Evolutionary conservation across 306 rosid species (phyloP), one percentile per base, ranked within the genome.

Genomic region (Vigna nakashimae): DNA sequence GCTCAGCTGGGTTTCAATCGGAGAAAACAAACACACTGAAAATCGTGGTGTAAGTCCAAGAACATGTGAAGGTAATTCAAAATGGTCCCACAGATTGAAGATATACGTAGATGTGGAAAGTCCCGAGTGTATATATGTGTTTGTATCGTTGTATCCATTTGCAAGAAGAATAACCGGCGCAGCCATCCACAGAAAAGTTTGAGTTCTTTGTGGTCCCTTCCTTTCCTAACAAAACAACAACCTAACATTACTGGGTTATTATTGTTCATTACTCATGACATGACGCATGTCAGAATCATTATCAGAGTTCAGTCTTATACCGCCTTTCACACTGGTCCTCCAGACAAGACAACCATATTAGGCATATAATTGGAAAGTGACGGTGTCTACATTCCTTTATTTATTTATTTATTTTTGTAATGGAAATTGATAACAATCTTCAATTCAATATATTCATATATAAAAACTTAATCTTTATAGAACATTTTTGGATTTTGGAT

Each of bases 181-280:
- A 57, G 65, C 42, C 40, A 59, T 59, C 20, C 45, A 15, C 42
- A 28, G 18, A 59, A 26, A 59, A 26, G 42, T 28, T 59, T 59
- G 42, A 24, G 65, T 58, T 58, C 65, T 2, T 11, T 12, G 38
- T 30, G 65, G 42, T 15, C 43, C 66, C 10, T 30, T 60, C 43
- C 43, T 60, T 30, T 60, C 20, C 66, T 15, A 60, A 60, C 43
- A 60, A 30, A 60, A 60, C 68, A 32, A 32, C 68, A 32, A 32
- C 68, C 12, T 28, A 3, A 3, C 68, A 28, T 56, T 10, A 56
- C 62, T 4, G 62, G 28, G 7, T 22, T 11, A 14, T 10, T 26
- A 3, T 22, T 4, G 34, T 10, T 58, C 3, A 58, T 22, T 45
- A 45, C 50, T 10, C 50, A 45, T 45, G 16, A 55, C 13, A 17